These are phyloP conservation scores for Comarum palustre DNA, from an alignment of 306 rosid species.

Conservation along the genomic window DNA sequence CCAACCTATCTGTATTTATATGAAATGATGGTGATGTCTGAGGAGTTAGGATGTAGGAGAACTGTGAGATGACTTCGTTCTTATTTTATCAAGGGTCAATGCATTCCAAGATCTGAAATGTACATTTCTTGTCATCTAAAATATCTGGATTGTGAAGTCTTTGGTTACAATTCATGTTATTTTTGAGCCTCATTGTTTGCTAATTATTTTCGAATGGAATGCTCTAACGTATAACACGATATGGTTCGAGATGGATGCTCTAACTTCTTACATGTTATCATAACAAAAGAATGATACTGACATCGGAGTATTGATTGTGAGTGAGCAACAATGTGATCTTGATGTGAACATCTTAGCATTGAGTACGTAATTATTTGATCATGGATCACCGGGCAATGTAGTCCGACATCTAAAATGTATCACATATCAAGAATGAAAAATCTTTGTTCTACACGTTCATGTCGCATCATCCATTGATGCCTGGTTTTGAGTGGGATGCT, in stretches of 20 bases:
- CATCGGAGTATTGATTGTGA: no score
- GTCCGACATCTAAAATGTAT: no score
- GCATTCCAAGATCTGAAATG: neutral
- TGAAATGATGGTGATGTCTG: neutral
- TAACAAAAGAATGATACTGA: no score
- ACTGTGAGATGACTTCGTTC: neutral
- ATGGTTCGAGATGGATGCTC: neutral
- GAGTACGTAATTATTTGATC: neutral
- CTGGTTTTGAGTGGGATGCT: neutral
- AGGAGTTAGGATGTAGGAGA: neutral
- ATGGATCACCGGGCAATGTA: neutral
- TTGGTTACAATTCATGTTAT: neutral
- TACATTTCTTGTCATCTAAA: neutral
- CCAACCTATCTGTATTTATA: neutral
- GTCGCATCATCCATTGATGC: neutral
- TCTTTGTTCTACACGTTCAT: neutral
- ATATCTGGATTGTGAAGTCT: neutral
- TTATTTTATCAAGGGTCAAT: neutral
- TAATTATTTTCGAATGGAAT: neutral
- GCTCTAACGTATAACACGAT: no score
- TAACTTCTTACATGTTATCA: neutral
- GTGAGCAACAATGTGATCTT: neutral
- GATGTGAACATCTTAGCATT: neutral
- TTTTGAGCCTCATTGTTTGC: neutral
- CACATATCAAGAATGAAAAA: neutral